Percentiles rank a stretch among this genome's conserved stretches.
These are phyloP conservation scores for Dictyostelium intermedium DNA, from an alignment of 78 protist species.

Conservation along the genomic window DNA sequence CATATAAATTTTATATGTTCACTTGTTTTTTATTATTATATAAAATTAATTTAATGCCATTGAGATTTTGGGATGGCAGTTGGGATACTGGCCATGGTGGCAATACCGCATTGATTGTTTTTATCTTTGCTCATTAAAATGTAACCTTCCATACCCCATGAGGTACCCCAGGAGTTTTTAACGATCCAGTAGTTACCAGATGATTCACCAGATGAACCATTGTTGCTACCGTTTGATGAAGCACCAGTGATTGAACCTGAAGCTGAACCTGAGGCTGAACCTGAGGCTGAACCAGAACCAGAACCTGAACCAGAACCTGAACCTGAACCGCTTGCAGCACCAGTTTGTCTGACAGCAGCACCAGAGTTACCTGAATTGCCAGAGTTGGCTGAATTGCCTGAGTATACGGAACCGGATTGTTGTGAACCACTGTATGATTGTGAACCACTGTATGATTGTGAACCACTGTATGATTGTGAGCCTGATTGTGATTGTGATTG, in stretches of 20 bases:
- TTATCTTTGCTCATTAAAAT: constrained; percentile 64
- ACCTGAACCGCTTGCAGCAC: constrained; percentile 87
- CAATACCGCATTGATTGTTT: constrained; percentile 86
- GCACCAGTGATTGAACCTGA: background rate
- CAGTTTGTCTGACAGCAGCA: constrained; percentile 23
- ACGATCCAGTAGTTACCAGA: constrained; percentile 84
- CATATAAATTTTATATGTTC: background rate
- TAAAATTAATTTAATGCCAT: too few species aligned
- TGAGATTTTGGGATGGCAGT: background rate
- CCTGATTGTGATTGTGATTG: background rate
- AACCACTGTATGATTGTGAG: background rate
- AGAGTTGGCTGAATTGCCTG: background rate
- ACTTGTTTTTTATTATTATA: too few species aligned
- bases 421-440: background rate
- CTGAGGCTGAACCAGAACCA: background rate
- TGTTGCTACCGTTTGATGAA: background rate
- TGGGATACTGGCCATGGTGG: constrained; percentile 72
- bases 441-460: background rate
- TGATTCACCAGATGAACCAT: background rate
- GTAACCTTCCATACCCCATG: constrained; percentile 87
- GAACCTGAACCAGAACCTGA: background rate
- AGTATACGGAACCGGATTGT: background rate
- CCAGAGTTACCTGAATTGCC: background rate
- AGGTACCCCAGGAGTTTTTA: constrained; percentile 94
- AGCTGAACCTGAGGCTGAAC: background rate